A percentile compares a stretch with the other conserved stretches of the same genome.
Evolutionary conservation across 345 rosid species (phyloP).

Genomic region (Syzygium jambos): DNA sequence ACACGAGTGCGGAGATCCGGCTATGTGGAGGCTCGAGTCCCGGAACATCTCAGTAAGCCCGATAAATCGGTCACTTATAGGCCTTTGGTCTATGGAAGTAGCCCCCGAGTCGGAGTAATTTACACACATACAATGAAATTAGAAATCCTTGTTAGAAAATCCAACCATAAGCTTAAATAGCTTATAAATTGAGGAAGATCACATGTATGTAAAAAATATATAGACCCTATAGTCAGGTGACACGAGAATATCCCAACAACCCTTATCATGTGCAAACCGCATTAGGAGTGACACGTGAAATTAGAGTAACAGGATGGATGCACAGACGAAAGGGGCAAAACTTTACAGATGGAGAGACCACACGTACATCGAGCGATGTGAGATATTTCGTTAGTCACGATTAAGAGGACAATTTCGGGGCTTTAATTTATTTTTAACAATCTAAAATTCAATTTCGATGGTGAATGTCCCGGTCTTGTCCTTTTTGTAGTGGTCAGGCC

Average conservation of each 20-base stretch:
- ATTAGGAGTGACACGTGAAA: background rate
- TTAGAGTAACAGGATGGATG: background rate
- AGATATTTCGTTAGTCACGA: background rate
- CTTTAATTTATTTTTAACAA: background rate
- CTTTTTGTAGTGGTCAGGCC: background rate
- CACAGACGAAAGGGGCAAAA: background rate
- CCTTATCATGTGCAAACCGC: rapidly evolving
- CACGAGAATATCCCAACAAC: background rate
- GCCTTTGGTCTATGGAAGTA: background rate
- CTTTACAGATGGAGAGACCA: background rate
- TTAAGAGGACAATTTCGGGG: background rate
- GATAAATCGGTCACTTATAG: background rate
- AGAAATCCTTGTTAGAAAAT: background rate
- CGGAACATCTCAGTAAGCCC: background rate
- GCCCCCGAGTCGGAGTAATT: background rate
- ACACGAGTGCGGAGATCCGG: background rate
- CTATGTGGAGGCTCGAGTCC: background rate
- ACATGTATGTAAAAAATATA: rapidly evolving
- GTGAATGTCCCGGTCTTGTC: background rate
- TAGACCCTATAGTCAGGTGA: background rate
- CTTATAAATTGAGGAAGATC: background rate
- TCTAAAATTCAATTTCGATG: background rate
- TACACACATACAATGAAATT: background rate
- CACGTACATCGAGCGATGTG: too few relatives aligned
- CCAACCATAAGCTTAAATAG: background rate